Base-by-base conservation (phyloP, 2,329 filamentous ascomycete genomes). In the Cadophora malorum region DNA sequence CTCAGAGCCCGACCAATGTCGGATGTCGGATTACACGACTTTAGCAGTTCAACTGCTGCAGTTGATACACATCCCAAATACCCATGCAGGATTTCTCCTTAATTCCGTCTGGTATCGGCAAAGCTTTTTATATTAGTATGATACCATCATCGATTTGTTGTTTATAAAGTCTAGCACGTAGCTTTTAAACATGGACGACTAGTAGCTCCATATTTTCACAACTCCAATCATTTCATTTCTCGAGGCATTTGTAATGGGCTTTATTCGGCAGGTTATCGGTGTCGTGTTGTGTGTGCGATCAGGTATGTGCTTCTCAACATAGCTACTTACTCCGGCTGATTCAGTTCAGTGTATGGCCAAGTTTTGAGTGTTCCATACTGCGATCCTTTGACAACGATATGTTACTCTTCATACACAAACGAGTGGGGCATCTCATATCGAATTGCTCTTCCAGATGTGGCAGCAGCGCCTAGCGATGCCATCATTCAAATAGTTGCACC, bases 401-500 rank as follows among this genome's bases (percentile, higher is more conserved):
- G 69, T 28, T 68, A 64, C 25, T 68, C 69, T 41, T 66, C 67
- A 2, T 69, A 65, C 25, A 71, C 70, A 28, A 65, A 47, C 41
- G 33, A 41, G 16, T 45, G 38, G 28, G 64, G 64, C 0, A 67
- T 72, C 31, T 63, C 58, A 14, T 70, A 67, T 33, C 49, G 69
- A 14, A 64, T 72, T 63, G 70, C 69, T 16, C 67, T 72, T n/a
- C 70, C 67, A 7, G 64, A 67, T 55, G 63, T 65, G 3, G 60
- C 65, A 31, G 59, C 47, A 41, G 62, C 21, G 21, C 65, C 69
- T 2, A 62, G 55, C 19, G 69, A 72, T 67, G 70, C 63, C 14
- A 70, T 72, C 50, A 49, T 72, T 28, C 62, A 69, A 14, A 56
- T 71, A 47, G 67, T 67, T 47, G 67, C 70, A 5, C 69, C 69